phyloP scores from a whole-genome alignment of 2,329 filamentous ascomycete genomes.

The Sarocladiaceae sp. region DNA sequence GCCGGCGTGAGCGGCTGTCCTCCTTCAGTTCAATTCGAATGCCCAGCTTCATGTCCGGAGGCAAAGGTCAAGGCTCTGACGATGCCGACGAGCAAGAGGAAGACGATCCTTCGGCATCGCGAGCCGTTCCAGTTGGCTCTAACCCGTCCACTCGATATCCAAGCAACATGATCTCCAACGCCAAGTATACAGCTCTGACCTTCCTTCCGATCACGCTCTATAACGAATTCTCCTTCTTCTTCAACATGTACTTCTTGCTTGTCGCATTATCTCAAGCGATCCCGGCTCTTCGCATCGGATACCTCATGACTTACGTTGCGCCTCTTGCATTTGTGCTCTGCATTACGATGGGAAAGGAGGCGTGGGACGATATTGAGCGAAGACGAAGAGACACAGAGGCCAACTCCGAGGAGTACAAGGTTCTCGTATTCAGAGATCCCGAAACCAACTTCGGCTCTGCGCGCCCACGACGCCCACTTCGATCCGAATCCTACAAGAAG shows the following conservation, averaged over 20 bases:
- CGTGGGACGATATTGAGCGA: conserved; percentile 83
- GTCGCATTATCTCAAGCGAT: conserved; percentile 93
- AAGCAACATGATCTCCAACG: conserved; percentile 87
- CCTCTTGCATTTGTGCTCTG: conserved; percentile 85
- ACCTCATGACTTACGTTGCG: conserved; percentile 88
- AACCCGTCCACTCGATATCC: conserved; percentile 71
- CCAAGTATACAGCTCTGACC: conserved; percentile 92
- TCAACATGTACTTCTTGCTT: conserved; percentile 97
- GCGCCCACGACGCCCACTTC: conserved; percentile 32
- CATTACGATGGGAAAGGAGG: conserved; percentile 94
- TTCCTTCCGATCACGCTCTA: conserved; percentile 93
- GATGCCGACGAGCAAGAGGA: conserved; percentile 43
- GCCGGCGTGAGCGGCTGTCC: conserved; percentile 15
- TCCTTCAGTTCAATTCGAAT: conserved; percentile 49
- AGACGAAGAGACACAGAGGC: conserved; percentile 85
- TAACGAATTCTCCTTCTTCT: conserved; percentile 99
- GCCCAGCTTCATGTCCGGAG: conserved; percentile 57
- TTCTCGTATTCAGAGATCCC: conserved; percentile 64
- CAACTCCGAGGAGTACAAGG: conserved; percentile 82
- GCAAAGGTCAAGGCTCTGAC: conserved; percentile 27
- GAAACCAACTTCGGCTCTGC: conserved; percentile 30
- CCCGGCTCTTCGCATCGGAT: conserved; percentile 82
- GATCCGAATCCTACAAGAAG: conserved; percentile 31
- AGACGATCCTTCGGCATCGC: conserved; percentile 62
- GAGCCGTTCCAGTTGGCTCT: conserved; percentile 70